Percentiles rank a stretch among this genome's conserved stretches.
phyloP scores from a whole-genome alignment of 2,329 filamentous ascomycete genomes.

The Elsinoe australis region DNA sequence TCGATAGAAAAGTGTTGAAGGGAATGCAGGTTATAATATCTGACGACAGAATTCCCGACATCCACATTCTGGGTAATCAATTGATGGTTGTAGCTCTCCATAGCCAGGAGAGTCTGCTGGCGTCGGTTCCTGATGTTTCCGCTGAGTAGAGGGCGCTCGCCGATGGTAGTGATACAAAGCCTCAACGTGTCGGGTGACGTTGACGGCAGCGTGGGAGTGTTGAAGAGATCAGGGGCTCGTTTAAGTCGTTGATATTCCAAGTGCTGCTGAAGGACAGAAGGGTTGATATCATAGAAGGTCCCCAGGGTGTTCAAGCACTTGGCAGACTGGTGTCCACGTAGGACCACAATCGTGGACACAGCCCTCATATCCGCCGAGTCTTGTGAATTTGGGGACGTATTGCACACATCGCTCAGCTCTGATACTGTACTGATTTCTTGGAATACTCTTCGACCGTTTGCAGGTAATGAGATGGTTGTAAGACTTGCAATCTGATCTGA shows the following conservation, averaged over 20 bases:
- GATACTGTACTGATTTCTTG: neutral
- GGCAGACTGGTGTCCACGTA: neutral
- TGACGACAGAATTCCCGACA: neutral
- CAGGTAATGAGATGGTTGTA: neutral
- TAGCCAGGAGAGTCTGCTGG: neutral
- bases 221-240: neutral
- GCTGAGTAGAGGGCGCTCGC: neutral
- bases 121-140: neutral
- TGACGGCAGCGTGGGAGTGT: neutral
- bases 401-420: too few relatives aligned
- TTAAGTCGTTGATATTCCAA: neutral
- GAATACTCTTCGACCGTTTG: neutral
- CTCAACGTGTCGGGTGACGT: neutral
- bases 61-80: neutral
- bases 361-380: neutral
- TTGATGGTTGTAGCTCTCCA: neutral
- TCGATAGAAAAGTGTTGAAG: conserved; percentile 5
- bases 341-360: neutral
- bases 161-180: neutral
- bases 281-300: neutral
- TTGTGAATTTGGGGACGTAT: neutral
- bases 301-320: neutral
- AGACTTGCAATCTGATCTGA: neutral
- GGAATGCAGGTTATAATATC: neutral
- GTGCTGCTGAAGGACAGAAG: neutral